A percentile compares a stretch with the other conserved stretches of the same genome.
Evolutionary conservation across 2,329 filamentous ascomycete species (phyloP).

Genomic region (Cercospora canescens): DNA sequence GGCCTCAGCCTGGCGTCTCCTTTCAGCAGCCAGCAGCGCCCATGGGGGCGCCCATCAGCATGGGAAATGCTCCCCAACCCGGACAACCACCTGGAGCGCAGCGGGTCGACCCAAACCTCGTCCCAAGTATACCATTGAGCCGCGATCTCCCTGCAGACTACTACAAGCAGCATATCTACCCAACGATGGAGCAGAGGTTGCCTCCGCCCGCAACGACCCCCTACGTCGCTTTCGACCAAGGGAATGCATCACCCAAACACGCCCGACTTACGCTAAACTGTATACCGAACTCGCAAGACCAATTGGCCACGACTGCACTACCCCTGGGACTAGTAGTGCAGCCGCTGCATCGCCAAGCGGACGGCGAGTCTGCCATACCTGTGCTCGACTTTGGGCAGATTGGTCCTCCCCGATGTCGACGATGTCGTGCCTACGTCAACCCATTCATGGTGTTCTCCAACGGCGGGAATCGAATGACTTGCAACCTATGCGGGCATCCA

Average conservation of each 20-base stretch:
- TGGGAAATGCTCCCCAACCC: constrained; percentile 30
- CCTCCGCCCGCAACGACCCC: constrained; percentile 86
- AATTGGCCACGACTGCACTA: constrained; percentile 74
- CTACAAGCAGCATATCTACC: constrained; percentile 85
- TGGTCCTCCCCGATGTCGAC: constrained; percentile 85
- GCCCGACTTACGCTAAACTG: constrained; percentile 90
- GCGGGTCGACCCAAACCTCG: constrained; percentile 84
- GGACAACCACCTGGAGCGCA: constrained; percentile 50
- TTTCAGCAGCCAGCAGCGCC: constrained; percentile 19
- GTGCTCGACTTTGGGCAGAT: constrained; percentile 91
- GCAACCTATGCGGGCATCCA: constrained; percentile 96
- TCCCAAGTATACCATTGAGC: constrained; percentile 84
- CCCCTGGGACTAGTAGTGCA: constrained; percentile 88
- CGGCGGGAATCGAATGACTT: constrained; percentile 94
- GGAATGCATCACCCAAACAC: constrained; percentile 93
- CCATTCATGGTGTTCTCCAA: constrained; percentile 97
- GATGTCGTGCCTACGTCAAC: constrained; percentile 96
- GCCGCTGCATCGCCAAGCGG: constrained; percentile 77
- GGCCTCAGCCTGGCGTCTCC: constrained; percentile 21
- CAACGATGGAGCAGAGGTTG: constrained; percentile 91
- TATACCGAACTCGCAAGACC: constrained; percentile 81
- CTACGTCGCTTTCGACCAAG: constrained; percentile 93
- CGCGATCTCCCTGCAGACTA: constrained; percentile 80
- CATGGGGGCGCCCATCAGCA: constrained; percentile 33
- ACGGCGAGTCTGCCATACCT: constrained; percentile 83